Percentiles rank a stretch among this genome's conserved stretches.
Conservation (phyloP, 805 yeast genomes). For the Ogataea saltuana region DNA sequence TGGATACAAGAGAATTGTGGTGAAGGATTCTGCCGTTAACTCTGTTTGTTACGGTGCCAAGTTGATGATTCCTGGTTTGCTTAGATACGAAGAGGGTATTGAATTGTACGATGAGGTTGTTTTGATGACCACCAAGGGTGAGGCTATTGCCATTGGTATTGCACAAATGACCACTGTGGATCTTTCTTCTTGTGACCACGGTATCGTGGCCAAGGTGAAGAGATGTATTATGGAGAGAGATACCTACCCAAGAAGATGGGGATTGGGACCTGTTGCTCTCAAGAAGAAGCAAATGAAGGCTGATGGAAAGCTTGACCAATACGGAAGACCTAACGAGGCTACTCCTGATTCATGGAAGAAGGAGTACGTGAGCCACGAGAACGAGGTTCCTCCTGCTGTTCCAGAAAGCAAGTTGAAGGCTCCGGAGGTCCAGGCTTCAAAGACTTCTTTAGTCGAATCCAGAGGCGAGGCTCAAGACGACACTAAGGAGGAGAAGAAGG, state of each 20-base stretch:
- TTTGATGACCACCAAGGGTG: slow-evolving; percentile 98
- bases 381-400: slow-evolving; percentile 60
- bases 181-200: slow-evolving; percentile 95
- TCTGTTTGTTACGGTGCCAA: slow-evolving; percentile 99
- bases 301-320: slow-evolving; percentile 95
- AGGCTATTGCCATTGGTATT: slow-evolving; percentile 96
- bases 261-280: slow-evolving; percentile 97
- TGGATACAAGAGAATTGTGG: slow-evolving; percentile 96
- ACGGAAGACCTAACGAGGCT: slow-evolving; percentile 87
- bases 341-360: slow-evolving; percentile 94
- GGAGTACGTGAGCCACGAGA: slow-evolving; percentile 71
- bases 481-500: slow-evolving; percentile 48
- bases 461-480: slow-evolving; percentile 33
- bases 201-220: slow-evolving; percentile 97
- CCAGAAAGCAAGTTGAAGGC: slow-evolving; percentile 51
- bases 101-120: slow-evolving; percentile 98
- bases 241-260: slow-evolving; percentile 99
- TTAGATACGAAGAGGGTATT: slow-evolving; percentile 96
- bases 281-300: slow-evolving; percentile 98
- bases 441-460: slow-evolving; percentile 45
- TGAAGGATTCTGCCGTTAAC: slow-evolving; percentile 88
- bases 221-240: slow-evolving; percentile 99
- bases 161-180: slow-evolving; percentile 99
- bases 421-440: slow-evolving; percentile 43
- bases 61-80: slow-evolving; percentile 96